These are phyloP conservation scores for Botrytis galanthina DNA, from an alignment of 2,329 filamentous ascomycete species.

Conservation along the genomic window DNA sequence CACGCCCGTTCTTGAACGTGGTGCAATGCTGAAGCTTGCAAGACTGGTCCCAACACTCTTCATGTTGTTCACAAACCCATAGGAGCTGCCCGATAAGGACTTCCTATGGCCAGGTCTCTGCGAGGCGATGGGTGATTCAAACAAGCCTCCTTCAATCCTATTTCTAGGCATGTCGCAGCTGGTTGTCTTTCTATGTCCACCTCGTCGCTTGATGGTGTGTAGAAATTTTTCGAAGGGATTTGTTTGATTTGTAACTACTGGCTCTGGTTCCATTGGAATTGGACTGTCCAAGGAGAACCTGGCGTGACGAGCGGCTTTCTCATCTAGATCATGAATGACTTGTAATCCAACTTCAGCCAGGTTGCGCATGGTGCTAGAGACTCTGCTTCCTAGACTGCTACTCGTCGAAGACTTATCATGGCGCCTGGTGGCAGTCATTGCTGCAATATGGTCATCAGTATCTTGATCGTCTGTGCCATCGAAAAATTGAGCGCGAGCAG, in stretches of 20 bases:
- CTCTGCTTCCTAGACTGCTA: slow-evolving; percentile 36
- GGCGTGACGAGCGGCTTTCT: slow-evolving; percentile 17
- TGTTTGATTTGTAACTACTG: slow-evolving; percentile 21
- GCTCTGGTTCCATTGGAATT: slow-evolving; percentile 21
- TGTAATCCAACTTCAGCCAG: slow-evolving; percentile 44
- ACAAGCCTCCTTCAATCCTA: slow-evolving; percentile 24
- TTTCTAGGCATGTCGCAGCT: slow-evolving; percentile 37
- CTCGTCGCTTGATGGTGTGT: slow-evolving; percentile 57
- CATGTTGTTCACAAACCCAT: slow-evolving; percentile 75
- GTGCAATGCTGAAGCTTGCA: slow-evolving; percentile 66
- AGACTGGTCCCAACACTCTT: slow-evolving; percentile 80
- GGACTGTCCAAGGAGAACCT: slow-evolving; percentile 33
- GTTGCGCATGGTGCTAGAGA: slow-evolving; percentile 43
- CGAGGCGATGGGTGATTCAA: slow-evolving; percentile 41
- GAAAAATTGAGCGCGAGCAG: slow-evolving; percentile 8
- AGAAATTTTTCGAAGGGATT: slow-evolving; percentile 71
- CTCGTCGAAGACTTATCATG: slow-evolving; percentile 29
- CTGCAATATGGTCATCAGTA: not conserved
- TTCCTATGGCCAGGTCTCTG: slow-evolving; percentile 47
- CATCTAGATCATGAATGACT: slow-evolving; percentile 29
- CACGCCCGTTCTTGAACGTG: slow-evolving; percentile 55
- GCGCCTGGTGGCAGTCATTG: not conserved
- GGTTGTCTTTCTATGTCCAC: slow-evolving; percentile 46
- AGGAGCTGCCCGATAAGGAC: slow-evolving; percentile 71
- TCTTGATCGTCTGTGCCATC: not conserved